Base-by-base conservation (phyloP, 2,329 filamentous ascomycete species). In the Penicillium expansum region DNA sequence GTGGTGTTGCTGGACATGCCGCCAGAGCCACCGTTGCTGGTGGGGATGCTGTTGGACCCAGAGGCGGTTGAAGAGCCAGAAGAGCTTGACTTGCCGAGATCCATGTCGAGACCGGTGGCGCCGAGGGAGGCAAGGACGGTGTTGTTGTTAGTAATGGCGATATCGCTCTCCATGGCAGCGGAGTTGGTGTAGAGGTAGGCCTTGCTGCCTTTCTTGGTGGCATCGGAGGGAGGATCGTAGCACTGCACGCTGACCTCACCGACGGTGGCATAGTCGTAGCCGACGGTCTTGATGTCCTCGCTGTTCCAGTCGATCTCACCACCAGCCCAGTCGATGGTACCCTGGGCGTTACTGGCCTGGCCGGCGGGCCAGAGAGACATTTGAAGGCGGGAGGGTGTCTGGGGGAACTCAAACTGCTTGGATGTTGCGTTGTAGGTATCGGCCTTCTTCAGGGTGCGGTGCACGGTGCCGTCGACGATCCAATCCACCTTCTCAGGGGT, bases 351-450 rank as follows among this genome's bases (percentile, higher is more conserved):
- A 70, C 82, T 82, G 10, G 85, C 77, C 45, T 90, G 84, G 71
- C 94, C 94, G 69, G 91, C 94, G 39, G 94, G 94, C 94, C 94
- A 99, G 69, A 99, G 86, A 16, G 94, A 97, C 49, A 99, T 83
- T 80, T 97, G 91, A 51, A 99, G 84, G 66, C 93, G 90, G 16
- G 92, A 79, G 4, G 94, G 94, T 0, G 92, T 95, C 78, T 97
- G 94, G 7, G 94, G 94, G 80, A 84, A 99, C 68, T 89, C 81
- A 82, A 87, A 99, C 74, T 87, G 86, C 75, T 92, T 88, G 56
- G 86, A 78, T 7, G 91, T 95, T 13, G 80, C 77, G 78, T 99
- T 97, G 86, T 88, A 97, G 13, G 94, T 97, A 37, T 91, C 85
- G 16, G 83, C 80, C 71, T 88, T 87, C 72, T 92, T 82, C 73